Evolutionary conservation across 352 stramenopile species (phyloP), one percentile per base, ranked within the genome.

Genomic region (Pythium vanterpoolii): DNA sequence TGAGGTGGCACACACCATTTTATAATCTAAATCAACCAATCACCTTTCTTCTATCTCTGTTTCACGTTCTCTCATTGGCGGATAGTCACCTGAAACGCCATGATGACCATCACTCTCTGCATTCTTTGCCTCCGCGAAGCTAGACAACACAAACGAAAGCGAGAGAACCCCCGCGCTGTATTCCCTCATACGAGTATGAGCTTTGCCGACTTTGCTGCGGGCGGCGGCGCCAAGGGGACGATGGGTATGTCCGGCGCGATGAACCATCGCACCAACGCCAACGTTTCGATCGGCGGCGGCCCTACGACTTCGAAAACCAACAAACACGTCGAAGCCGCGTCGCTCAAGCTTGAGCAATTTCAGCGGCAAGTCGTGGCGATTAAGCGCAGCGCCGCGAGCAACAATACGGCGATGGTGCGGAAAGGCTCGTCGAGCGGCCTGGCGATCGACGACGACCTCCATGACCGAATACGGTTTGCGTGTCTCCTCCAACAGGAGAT

Each of bases 401-500:
- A 50, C 14, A 36, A n/a, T 26, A 49, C 42, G 9, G 11, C 50
- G 3, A 45, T 36, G 60, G 3, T 38, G 47, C 46, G 52, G 24
- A 58, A 52, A 38, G 34, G 50, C 11, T 64, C 52, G 45, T 16
- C 21, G 13, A 56, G 55, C 34, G 60, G 43, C 10, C 40, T 56
- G n/a, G 38, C 66, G 14, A 52, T 88, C 16, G 81, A 94, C 59
- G 82, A 92, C 52, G 84, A 92, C 33, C 62, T 92, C 54, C 79
- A 90, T 64, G 84, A 94, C 68, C 82, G 82, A 46, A 94, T 94
- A 68, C 80, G 82, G 47, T 94, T 89, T 60, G 84, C 84, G 54
- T 92, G 82, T 56, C 61, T 94, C 27, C 56, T 94, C 26, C 84
- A 94, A 56, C 79, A 91, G 47, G 84, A 94, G 59, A 90, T 92